Conservation (phyloP, 345 rosid species). For the Moricandia moricandioides region DNA sequence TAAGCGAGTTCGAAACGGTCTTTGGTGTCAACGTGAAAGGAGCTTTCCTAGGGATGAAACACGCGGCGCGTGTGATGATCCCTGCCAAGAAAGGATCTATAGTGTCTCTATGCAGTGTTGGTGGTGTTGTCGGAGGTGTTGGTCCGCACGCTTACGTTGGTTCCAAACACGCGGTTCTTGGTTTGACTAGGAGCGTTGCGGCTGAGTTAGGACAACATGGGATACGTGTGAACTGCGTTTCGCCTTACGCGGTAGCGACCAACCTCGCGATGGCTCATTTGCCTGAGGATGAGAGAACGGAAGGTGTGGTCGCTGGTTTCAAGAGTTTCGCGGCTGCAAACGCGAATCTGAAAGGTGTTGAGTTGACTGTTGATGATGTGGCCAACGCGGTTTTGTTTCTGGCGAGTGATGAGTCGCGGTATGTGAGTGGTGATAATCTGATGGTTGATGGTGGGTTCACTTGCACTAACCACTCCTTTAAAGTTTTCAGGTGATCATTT, state of each 20-base stretch:
- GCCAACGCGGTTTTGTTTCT: slow-evolving; percentile 76
- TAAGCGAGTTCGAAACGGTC: slow-evolving; percentile 44
- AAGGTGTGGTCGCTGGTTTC: slow-evolving; percentile 53
- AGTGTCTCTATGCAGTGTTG: slow-evolving; percentile 36
- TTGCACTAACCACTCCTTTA: neutral
- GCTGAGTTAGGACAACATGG: slow-evolving; percentile 91
- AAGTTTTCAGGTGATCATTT: neutral
- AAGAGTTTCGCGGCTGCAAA: slow-evolving; percentile 46
- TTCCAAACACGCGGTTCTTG: slow-evolving; percentile 84
- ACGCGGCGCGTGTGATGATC: slow-evolving; percentile 83
- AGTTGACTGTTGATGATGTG: slow-evolving; percentile 63
- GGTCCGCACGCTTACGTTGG: slow-evolving; percentile 86
- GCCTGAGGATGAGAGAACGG: slow-evolving; percentile 70
- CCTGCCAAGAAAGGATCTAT: slow-evolving; percentile 63
- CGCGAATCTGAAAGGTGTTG: slow-evolving; percentile 82
- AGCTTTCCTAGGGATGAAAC: slow-evolving; percentile 82
- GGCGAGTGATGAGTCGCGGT: slow-evolving; percentile 80
- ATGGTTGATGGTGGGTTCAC: slow-evolving; percentile 96
- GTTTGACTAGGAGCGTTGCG: slow-evolving; percentile 73
- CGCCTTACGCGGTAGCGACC: slow-evolving; percentile 75
- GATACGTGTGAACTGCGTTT: slow-evolving; percentile 90
- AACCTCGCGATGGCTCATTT: slow-evolving; percentile 71
- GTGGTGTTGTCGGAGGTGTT: slow-evolving; percentile 49
- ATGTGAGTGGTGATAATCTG: slow-evolving; percentile 80
- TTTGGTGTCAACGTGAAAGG: slow-evolving; percentile 86